Base-by-base conservation (phyloP, 495 filamentous ascomycete species). In the Aspergillus diversus region DNA sequence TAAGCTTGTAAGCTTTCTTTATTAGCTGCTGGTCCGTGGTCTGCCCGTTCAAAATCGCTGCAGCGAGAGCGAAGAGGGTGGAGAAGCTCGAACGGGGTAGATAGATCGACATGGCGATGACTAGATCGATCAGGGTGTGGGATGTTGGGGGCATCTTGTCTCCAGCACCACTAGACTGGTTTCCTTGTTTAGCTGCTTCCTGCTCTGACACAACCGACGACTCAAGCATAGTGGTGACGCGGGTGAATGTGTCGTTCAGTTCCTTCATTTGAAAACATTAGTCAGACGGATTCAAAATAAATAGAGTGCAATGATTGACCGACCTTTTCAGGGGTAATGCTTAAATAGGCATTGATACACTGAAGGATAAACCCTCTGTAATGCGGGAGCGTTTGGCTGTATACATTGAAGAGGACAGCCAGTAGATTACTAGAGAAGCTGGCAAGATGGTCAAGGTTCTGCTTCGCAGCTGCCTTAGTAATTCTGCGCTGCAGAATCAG, bases 1-100 rank as follows among this genome's bases (percentile, higher is more conserved):
- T 92, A 53, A 99, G 82, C 75, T 98, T 97, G 81, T 98, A 99
- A 4, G 95, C 94, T 77, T 99, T 99, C 85, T 99, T 99, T 73
- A 98, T 92, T n/a, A 99, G 81, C 70, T 97, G 94, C 32, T 95
- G 90, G 64, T 98, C 96, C 13, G 48, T 70, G 34, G 72, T 74
- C 59, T 65, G 69, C 65, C 86, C 88, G 66, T 88, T 86, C 59
- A 98, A 84, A 55, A 97, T 89, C 12, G 89, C 80, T 0, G 91
- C 82, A 5, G 94, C 90, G 62, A 97, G 91, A 60, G 82, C 84
- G 76, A 98, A 97, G 4, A 99, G 85, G 27, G 84, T 81, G 35
- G 83, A 78, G 66, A 95, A 96, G 73, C 90, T 92, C 46, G 90
- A 84, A 13, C 91, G 82, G 4, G 96, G 93, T 21, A 99, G 84